A percentile compares a stretch with the other conserved stretches of the same genome.
Evolutionary conservation across 179 eudicot species (phyloP).

Genomic region (Silene coronaria): DNA sequence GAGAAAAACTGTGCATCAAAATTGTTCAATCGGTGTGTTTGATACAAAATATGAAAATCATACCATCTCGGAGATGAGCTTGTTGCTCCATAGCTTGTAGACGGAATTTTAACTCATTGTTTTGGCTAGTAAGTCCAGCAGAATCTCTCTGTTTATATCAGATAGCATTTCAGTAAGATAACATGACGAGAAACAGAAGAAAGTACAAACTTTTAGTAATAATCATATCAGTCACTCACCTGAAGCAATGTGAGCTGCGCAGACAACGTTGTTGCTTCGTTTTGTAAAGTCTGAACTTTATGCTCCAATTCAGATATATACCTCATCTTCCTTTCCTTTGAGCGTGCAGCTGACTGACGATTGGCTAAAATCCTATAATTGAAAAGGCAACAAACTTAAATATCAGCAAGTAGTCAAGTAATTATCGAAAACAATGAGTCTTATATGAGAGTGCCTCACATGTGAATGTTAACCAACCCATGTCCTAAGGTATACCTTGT

Average conservation of each 20-base stretch:
- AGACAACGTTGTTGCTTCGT: slow-evolving; percentile 88
- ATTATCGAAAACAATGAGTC: background rate
- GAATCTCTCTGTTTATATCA: slow-evolving; percentile 62
- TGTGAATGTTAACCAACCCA: too few species aligned
- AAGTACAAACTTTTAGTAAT: background rate
- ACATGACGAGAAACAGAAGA: background rate
- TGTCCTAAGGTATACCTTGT: too few species aligned
- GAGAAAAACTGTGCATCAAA: background rate
- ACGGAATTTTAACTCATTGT: slow-evolving; percentile 86
- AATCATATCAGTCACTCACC: slow-evolving; percentile 28
- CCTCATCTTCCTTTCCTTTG: slow-evolving; percentile 83
- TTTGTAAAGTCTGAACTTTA: slow-evolving; percentile 86
- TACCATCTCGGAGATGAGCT: slow-evolving; percentile 94
- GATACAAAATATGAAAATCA: slow-evolving; percentile 11
- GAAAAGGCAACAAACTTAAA: background rate
- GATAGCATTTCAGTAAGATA: slow-evolving; percentile 8
- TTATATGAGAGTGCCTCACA: background rate
- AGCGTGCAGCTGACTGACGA: slow-evolving; percentile 93
- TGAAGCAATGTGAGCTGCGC: slow-evolving; percentile 87
- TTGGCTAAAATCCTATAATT: slow-evolving; percentile 78
- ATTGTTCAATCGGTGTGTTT: background rate
- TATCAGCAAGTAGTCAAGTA: background rate
- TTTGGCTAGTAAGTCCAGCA: slow-evolving; percentile 66
- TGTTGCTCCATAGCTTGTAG: slow-evolving; percentile 97
- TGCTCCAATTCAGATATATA: slow-evolving; percentile 86